Conservation (phyloP, 2,329 filamentous ascomycete genomes). For the Cryoendolithus antarcticus region DNA sequence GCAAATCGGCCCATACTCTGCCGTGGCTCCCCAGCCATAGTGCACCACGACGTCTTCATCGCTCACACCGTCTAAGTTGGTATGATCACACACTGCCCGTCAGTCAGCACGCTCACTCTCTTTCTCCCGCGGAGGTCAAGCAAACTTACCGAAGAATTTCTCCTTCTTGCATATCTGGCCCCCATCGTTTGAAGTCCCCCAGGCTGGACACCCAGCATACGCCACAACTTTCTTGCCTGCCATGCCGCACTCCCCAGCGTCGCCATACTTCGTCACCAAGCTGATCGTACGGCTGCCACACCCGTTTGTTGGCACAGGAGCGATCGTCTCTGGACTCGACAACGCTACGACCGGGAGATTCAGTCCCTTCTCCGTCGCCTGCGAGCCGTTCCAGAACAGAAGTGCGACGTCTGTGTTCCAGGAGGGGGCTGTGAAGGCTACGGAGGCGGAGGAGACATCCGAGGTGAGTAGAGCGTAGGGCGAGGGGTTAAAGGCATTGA, state of each 20-base stretch:
- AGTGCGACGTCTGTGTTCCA: constrained; percentile 5
- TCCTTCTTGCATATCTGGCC: constrained; percentile 2
- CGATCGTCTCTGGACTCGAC: background rate
- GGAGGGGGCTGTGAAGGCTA: constrained; percentile 4
- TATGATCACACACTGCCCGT: background rate
- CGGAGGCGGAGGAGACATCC: constrained; percentile 1
- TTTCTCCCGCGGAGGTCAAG: too few species aligned
- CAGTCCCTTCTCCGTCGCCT: constrained; percentile 4
- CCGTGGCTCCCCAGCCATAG: constrained; percentile 2
- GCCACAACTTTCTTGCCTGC: constrained; percentile 3
- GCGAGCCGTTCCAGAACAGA: constrained; percentile 4
- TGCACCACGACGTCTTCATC: constrained; percentile 3
- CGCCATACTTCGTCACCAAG: background rate
- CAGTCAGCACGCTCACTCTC: too few species aligned
- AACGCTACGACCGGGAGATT: constrained; percentile 2
- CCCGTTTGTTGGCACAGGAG: constrained; percentile 1
- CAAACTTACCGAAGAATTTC: constrained; percentile 2
- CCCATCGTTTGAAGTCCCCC: constrained; percentile 1
- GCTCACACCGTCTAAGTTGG: constrained; percentile 2
- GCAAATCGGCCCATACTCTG: constrained; percentile 1
- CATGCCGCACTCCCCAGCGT: constrained; percentile 1
- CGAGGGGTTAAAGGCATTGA: constrained; percentile 5
- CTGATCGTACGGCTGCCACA: constrained; percentile 4
- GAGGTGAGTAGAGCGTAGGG: constrained; percentile 4
- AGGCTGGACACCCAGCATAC: constrained; percentile 4